phyloP scores from a whole-genome alignment of 768 basidiomycete species.

The Panellus pusillus region DNA sequence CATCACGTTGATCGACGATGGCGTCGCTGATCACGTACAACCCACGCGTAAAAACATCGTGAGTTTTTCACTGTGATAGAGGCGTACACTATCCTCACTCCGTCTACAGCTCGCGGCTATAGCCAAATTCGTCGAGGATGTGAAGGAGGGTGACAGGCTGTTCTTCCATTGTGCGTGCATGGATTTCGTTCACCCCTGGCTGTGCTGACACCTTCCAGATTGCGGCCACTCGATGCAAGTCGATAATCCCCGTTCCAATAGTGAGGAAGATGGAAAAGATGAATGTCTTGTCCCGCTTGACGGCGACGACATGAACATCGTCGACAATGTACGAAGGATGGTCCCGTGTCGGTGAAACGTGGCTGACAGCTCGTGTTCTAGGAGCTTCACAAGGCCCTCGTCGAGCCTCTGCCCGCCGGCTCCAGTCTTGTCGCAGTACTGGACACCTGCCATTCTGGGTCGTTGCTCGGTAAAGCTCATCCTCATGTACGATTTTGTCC shows the following conservation, averaged over 20 bases:
- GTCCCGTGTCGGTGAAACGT: no score
- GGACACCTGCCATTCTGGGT: constrained; percentile 15
- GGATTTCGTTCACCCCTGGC: no score
- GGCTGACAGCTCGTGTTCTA: neutral
- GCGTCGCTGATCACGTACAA: neutral
- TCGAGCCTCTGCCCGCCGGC: constrained; percentile 7
- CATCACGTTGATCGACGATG: constrained; percentile 1
- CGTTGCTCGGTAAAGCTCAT: constrained; percentile 6
- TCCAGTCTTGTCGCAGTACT: constrained; percentile 12
- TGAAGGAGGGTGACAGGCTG: neutral
- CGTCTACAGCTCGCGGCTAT: constrained; percentile 2
- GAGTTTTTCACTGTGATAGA: neutral
- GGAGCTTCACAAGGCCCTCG: constrained; percentile 10
- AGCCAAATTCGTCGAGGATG: constrained; percentile 1
- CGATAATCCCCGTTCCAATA: neutral
- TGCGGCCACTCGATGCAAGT: constrained; percentile 11
- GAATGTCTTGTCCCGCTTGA: constrained; percentile 7
- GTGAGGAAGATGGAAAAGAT: constrained; percentile 15
- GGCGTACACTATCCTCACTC: neutral
- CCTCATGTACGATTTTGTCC: neutral
- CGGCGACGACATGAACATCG: constrained; percentile 1
- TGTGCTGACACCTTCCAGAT: neutral
- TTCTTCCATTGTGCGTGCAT: neutral
- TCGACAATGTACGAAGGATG: neutral
- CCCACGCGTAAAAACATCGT: constrained; percentile 10